phyloP scores from a whole-genome alignment of 2,329 filamentous ascomycete genomes.

The Exophiala aquamarina region DNA sequence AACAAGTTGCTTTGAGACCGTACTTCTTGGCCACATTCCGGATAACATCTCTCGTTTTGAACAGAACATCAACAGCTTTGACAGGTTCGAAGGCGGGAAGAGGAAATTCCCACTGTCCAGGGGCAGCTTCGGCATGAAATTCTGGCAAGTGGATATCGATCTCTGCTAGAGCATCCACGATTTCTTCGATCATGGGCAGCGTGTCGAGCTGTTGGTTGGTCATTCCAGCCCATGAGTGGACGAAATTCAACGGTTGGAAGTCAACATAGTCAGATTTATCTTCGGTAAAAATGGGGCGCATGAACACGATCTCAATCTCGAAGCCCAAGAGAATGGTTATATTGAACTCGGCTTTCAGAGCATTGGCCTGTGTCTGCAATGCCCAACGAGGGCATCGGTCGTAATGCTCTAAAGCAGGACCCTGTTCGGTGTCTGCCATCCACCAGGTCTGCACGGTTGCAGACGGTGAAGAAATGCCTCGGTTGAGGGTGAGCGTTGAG shows the following conservation, averaged over 20 bases:
- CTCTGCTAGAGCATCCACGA: conserved; percentile 59
- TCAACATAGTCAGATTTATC: conserved; percentile 29
- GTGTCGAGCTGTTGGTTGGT: conserved; percentile 60
- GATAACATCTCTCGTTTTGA: conserved; percentile 71
- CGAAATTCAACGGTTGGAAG: conserved; percentile 54
- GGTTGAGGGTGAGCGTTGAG: conserved; percentile 59
- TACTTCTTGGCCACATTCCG: conserved; percentile 62
- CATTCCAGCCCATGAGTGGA: conserved; percentile 71
- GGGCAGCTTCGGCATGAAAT: conserved; percentile 71
- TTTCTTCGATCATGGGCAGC: conserved; percentile 63
- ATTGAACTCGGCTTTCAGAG: conserved; percentile 51
- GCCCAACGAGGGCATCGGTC: conserved; percentile 63
- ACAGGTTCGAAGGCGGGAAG: conserved; percentile 64
- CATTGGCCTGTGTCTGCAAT: conserved; percentile 56
- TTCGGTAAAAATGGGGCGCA: conserved; percentile 48
- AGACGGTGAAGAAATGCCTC: conserved; percentile 55
- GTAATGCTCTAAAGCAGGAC: conserved; percentile 13
- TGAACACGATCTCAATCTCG: conserved; percentile 76
- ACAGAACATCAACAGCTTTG: conserved; percentile 67
- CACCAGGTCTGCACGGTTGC: conserved; percentile 69
- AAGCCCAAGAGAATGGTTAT: conserved; percentile 70
- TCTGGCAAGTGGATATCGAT: conserved; percentile 69
- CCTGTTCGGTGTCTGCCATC: conserved; percentile 48
- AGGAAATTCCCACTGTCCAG: conserved; percentile 76
- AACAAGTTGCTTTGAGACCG: conserved; percentile 67